Evolutionary conservation across 1,284 basidiomycete species (phyloP).

Genomic region (Leucoagaricus sp.): DNA sequence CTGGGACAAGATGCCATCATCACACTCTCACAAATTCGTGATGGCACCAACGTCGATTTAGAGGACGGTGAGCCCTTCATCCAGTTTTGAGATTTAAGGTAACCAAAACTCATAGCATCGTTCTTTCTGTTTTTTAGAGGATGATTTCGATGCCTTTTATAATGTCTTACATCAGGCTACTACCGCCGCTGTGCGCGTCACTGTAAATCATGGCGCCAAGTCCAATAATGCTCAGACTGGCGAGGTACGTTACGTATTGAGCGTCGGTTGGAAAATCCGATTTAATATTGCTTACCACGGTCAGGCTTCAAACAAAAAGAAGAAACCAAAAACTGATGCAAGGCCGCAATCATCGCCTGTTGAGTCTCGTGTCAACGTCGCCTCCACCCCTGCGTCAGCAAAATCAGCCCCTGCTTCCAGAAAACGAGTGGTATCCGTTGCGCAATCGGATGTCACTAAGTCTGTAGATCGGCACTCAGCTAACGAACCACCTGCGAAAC

Average conservation of each 20-base stretch:
- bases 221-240: neutral
- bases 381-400: neutral
- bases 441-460: slow-evolving; percentile 6
- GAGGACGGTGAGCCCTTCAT: slow-evolving; percentile 61
- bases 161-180: slow-evolving; percentile 39
- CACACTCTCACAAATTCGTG: slow-evolving; percentile 55
- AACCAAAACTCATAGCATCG: slow-evolving; percentile 3
- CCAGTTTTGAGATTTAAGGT: slow-evolving; percentile 1
- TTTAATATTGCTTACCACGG: neutral
- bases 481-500: slow-evolving; percentile 7
- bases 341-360: neutral
- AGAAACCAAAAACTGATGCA: slow-evolving; percentile 12
- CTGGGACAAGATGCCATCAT: slow-evolving; percentile 43
- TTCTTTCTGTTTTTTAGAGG: no score
- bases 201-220: neutral
- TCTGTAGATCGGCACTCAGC: neutral
- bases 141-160: slow-evolving; percentile 74
- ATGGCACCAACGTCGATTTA: slow-evolving; percentile 57
- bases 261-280: neutral
- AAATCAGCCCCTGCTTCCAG: slow-evolving; percentile 22
- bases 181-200: slow-evolving; percentile 27
- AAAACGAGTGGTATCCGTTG: slow-evolving; percentile 33
- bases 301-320: slow-evolving; percentile 15
- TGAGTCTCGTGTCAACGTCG: neutral
- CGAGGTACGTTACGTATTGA: neutral